Conservation (phyloP, 2,329 filamentous ascomycete species). For the Alternaria brassicae region DNA sequence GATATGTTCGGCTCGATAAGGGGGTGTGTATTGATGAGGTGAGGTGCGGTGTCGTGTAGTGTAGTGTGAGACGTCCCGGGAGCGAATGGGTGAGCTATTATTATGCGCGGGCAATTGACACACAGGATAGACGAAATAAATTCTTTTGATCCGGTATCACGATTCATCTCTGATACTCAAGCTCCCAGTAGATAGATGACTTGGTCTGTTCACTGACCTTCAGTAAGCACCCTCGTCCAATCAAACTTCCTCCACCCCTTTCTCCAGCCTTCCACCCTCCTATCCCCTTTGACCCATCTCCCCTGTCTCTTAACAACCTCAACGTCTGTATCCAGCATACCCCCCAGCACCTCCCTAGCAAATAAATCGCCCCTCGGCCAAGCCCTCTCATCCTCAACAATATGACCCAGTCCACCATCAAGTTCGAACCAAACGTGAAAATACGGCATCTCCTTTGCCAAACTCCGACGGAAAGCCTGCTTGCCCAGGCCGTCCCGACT, state of each 20-base stretch:
- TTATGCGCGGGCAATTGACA: constrained; percentile 4
- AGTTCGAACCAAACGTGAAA: constrained; percentile 96
- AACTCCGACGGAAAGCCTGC: constrained; percentile 77
- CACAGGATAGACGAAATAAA: constrained; percentile 19
- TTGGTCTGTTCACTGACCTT: constrained; percentile 41
- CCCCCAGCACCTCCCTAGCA: constrained; percentile 87
- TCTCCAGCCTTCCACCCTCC: constrained; percentile 76
- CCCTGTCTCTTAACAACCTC: constrained; percentile 91
- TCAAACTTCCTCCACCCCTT: constrained; percentile 93
- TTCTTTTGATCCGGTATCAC: neutral
- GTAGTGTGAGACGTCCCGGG: constrained; percentile 2
- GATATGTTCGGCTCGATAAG: constrained; percentile 1
- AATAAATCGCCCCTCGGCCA: constrained; percentile 96
- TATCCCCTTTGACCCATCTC: constrained; percentile 74
- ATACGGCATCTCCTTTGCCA: constrained; percentile 97
- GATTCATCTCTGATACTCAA: neutral
- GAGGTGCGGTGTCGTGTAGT: neutral
- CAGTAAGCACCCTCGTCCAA: constrained; percentile 73
- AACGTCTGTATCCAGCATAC: constrained; percentile 84
- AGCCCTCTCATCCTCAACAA: constrained; percentile 82
- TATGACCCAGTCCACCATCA: constrained; percentile 89
- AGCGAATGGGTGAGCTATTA: constrained; percentile 3
- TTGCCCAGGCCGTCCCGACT: constrained; percentile 75
- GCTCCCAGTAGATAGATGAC: too few species aligned
- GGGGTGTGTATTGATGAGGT: constrained; percentile 2